Percentiles rank a stretch among this genome's conserved stretches.
Evolutionary conservation across 2,329 filamentous ascomycete species (phyloP).

Genomic region (Ramularia endophylla): DNA sequence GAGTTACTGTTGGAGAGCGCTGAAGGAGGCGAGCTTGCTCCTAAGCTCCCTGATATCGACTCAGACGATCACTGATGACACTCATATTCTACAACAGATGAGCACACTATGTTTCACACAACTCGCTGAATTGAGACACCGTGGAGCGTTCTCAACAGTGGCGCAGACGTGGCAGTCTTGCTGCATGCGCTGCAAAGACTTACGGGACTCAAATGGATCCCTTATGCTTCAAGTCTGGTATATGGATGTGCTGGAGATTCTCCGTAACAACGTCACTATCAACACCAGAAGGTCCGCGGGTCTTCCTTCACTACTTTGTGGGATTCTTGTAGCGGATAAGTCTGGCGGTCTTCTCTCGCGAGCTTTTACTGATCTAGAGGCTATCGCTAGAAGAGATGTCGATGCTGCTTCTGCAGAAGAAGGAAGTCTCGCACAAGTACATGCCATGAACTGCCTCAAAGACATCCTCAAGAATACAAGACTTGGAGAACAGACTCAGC

Average conservation of each 20-base stretch:
- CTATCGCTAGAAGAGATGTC: slow-evolving; percentile 44
- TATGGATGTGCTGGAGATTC: slow-evolving; percentile 26
- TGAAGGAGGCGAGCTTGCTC: slow-evolving; percentile 83
- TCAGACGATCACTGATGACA: not conserved
- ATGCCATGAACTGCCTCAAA: slow-evolving; percentile 89
- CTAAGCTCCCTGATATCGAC: slow-evolving; percentile 12
- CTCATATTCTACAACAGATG: slow-evolving; percentile 8
- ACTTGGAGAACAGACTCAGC: slow-evolving; percentile 66
- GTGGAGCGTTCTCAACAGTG: slow-evolving; percentile 90
- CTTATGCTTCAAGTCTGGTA: slow-evolving; percentile 64
- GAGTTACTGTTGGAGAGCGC: slow-evolving; percentile 88
- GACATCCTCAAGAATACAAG: slow-evolving; percentile 83
- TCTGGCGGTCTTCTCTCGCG: slow-evolving; percentile 52
- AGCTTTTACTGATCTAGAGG: slow-evolving; percentile 58
- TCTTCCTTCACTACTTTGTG: slow-evolving; percentile 78
- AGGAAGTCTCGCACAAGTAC: slow-evolving; percentile 74
- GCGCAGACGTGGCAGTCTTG: slow-evolving; percentile 79
- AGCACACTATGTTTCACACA: slow-evolving; percentile 69
- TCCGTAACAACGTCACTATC: slow-evolving; percentile 64
- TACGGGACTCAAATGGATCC: slow-evolving; percentile 32
- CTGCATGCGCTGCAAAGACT: slow-evolving; percentile 60
- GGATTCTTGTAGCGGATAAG: slow-evolving; percentile 65
- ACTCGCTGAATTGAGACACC: slow-evolving; percentile 74
- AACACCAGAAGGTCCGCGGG: slow-evolving; percentile 85
- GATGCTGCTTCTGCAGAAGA: slow-evolving; percentile 35